Percentiles rank a stretch among this genome's conserved stretches.
Evolutionary conservation across 1,284 basidiomycete genomes (phyloP).

Genomic region (Neotropicomus parvogracilis): DNA sequence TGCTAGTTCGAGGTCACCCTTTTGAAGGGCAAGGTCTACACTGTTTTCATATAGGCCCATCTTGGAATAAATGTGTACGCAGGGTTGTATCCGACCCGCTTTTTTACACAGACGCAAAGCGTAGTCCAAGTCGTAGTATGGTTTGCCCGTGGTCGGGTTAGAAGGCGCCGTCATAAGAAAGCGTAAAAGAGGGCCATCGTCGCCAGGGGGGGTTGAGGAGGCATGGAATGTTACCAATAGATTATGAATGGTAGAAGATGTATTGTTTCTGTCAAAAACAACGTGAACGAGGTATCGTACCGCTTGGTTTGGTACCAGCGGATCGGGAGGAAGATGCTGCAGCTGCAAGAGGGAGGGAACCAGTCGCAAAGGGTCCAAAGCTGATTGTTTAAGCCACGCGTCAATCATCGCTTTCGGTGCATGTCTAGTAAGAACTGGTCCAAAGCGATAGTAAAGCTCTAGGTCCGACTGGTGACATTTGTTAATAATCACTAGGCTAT

Average conservation of each 20-base stretch:
- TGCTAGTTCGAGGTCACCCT: slow-evolving; percentile 90
- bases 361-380: slow-evolving; percentile 79
- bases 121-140: slow-evolving; percentile 97
- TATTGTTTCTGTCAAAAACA: slow-evolving; percentile 76
- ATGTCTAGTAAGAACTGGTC: slow-evolving; percentile 82
- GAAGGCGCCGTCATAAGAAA: slow-evolving; percentile 85
- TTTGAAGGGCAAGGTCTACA: slow-evolving; percentile 91
- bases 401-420: slow-evolving; percentile 88
- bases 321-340: slow-evolving; percentile 66
- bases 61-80: slow-evolving; percentile 96
- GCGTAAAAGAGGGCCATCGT: slow-evolving; percentile 79
- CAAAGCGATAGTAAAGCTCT: slow-evolving; percentile 94
- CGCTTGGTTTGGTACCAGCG: slow-evolving; percentile 76
- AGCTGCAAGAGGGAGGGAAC: slow-evolving; percentile 87
- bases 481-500: background rate
- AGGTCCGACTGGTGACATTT: slow-evolving; percentile 54
- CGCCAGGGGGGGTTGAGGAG: slow-evolving; percentile 45
- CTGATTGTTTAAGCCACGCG: slow-evolving; percentile 82
- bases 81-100: slow-evolving; percentile 79
- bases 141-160: slow-evolving; percentile 79
- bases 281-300: slow-evolving; percentile 86
- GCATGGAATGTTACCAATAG: slow-evolving; percentile 87
- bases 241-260: slow-evolving; percentile 89
- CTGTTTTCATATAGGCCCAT: slow-evolving; percentile 97
- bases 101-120: slow-evolving; percentile 89